Conservation (phyloP, 2,329 filamentous ascomycete species). For the Mycosphaerella sp. region DNA sequence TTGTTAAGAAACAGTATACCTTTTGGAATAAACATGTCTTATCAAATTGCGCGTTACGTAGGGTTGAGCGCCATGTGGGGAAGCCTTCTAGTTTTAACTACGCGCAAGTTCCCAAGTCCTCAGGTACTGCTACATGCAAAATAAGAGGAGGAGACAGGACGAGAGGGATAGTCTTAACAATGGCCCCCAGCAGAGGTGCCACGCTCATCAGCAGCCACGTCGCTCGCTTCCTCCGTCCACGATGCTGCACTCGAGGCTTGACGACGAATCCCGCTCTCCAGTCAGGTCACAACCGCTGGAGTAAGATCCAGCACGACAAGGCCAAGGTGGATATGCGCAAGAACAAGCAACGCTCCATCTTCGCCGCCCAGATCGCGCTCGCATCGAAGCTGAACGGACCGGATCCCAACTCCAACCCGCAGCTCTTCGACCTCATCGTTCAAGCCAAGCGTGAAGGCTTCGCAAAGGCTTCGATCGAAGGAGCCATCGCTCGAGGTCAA, state of each 20-base stretch:
- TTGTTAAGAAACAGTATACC: too few species aligned
- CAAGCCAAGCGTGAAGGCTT: conserved; percentile 80
- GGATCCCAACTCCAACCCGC: conserved; percentile 66
- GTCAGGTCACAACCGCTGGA: conserved; percentile 88
- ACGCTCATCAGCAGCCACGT: neutral
- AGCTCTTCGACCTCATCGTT: conserved; percentile 64
- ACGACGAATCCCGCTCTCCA: conserved; percentile 12
- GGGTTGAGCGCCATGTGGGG: too few species aligned
- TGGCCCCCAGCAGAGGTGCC: conserved; percentile 33
- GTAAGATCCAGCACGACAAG: conserved; percentile 93
- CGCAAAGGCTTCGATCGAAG: conserved; percentile 77
- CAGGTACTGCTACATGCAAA: too few species aligned
- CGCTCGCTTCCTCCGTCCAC: conserved; percentile 7
- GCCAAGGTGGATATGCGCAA: conserved; percentile 77
- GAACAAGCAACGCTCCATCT: conserved; percentile 60
- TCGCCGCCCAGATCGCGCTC: conserved; percentile 67
- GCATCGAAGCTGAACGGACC: conserved; percentile 74
- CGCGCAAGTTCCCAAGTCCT: too few species aligned
- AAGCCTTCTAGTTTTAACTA: too few species aligned
- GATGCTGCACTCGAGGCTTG: conserved; percentile 22
- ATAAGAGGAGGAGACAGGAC: too few species aligned
- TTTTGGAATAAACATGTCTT: too few species aligned
- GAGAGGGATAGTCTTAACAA: conserved; percentile 7
- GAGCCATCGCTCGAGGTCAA: conserved; percentile 80
- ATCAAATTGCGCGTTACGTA: too few species aligned